Conservation (phyloP, 768 basidiomycete genomes). For the Arthromyces matolae region DNA sequence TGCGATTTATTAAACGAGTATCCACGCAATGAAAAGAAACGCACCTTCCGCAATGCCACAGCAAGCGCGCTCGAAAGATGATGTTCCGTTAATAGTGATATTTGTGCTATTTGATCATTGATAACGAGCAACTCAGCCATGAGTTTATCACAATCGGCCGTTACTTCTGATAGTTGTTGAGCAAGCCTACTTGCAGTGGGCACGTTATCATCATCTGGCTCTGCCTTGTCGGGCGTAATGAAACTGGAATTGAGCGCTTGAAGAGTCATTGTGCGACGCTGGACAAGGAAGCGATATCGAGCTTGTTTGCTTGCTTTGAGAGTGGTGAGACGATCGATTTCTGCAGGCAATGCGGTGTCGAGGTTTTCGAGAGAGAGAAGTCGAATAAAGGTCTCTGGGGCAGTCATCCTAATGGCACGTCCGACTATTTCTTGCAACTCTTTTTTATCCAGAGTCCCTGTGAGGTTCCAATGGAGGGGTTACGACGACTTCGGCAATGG, state of each 20-base stretch:
- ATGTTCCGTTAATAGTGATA: slow-evolving; percentile 53
- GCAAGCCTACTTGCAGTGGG: slow-evolving; percentile 41
- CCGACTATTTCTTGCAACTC: slow-evolving; percentile 72
- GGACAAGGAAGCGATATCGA: slow-evolving; percentile 64
- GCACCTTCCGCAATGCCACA: slow-evolving; percentile 69
- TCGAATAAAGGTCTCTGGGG: slow-evolving; percentile 67
- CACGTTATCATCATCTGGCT: slow-evolving; percentile 36
- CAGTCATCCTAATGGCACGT: slow-evolving; percentile 64
- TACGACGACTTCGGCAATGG: slow-evolving; percentile 11
- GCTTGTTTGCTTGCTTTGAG: slow-evolving; percentile 55
- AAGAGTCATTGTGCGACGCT: slow-evolving; percentile 64
- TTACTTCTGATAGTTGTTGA: slow-evolving; percentile 56
- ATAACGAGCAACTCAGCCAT: slow-evolving; percentile 55
- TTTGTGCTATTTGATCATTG: slow-evolving; percentile 62
- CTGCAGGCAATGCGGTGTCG: slow-evolving; percentile 54
- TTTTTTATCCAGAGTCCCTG: slow-evolving; percentile 56
- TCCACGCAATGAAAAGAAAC: no score
- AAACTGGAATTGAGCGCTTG: slow-evolving; percentile 63
- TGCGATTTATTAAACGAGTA: no score
- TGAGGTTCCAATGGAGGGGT: slow-evolving; percentile 2
- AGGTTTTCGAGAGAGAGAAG: slow-evolving; percentile 61
- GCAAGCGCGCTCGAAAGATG: slow-evolving; percentile 78
- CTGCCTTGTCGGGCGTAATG: slow-evolving; percentile 29
- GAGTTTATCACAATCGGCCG: slow-evolving; percentile 54
- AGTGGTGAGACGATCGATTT: slow-evolving; percentile 52